Evolutionary conservation across 371 early-diverging fungal genomes (phyloP), one percentile per base, ranked within the genome.

Genomic region (Gilbertella persicaria): DNA sequence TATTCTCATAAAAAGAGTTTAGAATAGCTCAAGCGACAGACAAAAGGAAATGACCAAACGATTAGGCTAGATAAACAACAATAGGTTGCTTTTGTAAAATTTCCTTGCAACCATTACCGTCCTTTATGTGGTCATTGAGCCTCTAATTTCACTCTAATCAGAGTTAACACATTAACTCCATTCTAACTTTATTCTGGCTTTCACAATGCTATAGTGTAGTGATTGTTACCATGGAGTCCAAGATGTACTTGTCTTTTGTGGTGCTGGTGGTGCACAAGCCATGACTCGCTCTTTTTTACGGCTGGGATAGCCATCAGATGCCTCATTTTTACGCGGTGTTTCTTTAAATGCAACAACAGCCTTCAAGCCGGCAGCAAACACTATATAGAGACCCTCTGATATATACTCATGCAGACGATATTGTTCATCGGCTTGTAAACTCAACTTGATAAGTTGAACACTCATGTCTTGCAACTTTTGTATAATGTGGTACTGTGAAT

Each of bases 311-410:
- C 30, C 6, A n/a, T 45, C 37, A 0, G 23, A n/a, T 17, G 23
- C 16, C 2, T 29, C 40, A 17, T 44, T 12, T 48, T 83, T 77
- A 17, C 77, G 58, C 0, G 87, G 80, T 0, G 82, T 66, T 55
- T 85, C 83, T 42, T 83, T 80, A 50, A 82, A 85, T 14, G 87
- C 87, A 30, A 85, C 78, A 1, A 71, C 78, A 4, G 83, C 87
- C 50, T 83, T 83, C 26, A 85, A 68, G 6, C 78, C 58, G 4
- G 85, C 84, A 7, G 82, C 75, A 37, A 82, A 40, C 4, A 76
- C 44, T 23, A 80, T 82, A 29, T 83, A 80, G 7, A 85, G 38
- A 13, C 79, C 74, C 37, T 81, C 81, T 4, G 83, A 76, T 3
- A 80, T 64, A 24, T 71, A 74, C 51, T 84, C 80, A 46, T 85